Conservation (phyloP, 2,329 filamentous ascomycete genomes). For the Neospermospora avenae region DNA sequence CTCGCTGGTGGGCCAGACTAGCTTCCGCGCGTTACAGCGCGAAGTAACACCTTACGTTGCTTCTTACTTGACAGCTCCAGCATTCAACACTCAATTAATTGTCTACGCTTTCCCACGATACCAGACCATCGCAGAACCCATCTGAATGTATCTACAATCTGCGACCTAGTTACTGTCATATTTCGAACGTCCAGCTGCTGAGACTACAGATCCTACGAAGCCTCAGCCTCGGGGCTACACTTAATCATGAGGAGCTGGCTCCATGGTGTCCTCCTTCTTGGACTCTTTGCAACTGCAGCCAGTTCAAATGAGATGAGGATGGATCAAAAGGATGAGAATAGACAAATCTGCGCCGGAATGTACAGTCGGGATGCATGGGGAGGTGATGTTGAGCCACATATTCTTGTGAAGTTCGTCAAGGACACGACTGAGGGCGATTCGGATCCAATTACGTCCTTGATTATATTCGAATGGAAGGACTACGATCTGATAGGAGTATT, state of each 20-base stretch:
- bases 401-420: conserved; percentile 74
- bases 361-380: conserved; percentile 89
- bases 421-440: conserved; percentile 54
- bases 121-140: not conserved
- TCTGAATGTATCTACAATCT: conserved; percentile 22
- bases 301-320: conserved; percentile 56
- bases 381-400: conserved; percentile 83
- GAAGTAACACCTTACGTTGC: conserved; percentile 25
- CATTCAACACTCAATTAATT: not conserved
- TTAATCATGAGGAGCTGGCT: conserved; percentile 53
- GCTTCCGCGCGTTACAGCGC: not conserved
- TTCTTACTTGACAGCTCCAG: conserved; percentile 4
- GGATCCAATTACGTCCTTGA: conserved; percentile 75
- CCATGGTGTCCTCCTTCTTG: conserved; percentile 48
- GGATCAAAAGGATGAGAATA: conserved; percentile 70
- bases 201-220: not conserved
- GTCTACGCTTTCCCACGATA: not conserved
- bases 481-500: conserved; percentile 72
- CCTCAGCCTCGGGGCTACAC: conserved; percentile 29
- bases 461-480: conserved; percentile 95
- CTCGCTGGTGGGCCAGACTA: conserved; percentile 2
- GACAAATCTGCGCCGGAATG: conserved; percentile 86
- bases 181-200: not conserved
- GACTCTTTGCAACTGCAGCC: conserved; percentile 51
- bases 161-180: not conserved